Base-by-base conservation (phyloP, 257 asterid genomes). In the Capsicum baccatum region DNA sequence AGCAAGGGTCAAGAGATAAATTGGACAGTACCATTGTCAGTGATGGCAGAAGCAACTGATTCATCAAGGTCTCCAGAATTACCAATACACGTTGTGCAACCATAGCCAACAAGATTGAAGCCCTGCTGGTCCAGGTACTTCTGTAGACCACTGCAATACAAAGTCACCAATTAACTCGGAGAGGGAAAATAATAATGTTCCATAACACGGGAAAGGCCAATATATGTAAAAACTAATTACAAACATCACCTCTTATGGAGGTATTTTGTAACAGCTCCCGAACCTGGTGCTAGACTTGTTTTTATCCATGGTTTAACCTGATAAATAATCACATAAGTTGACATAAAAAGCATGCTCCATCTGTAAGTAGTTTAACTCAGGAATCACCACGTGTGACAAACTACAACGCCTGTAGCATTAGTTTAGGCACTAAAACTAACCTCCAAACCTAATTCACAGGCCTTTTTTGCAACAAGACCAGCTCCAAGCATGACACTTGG, bases 401-500 rank as follows among this genome's bases (percentile, higher is more conserved):
- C 80, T 19, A 44, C 6, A 21, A 44, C 35, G 57, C 79, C 57
- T 73, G 59, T 59, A 73, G 59, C 80, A 42, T 73, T 15, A 73
- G 33, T 48, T 74, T 26, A 78, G 47, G 84, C 56, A 33, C 55
- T 15, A n/a, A n/a, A 14, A 90, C 96, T 79, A 82, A 95, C 99
- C 98, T 95, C 93, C 85, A 95, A 85, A 6, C 99, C 98, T 85
- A 95, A 84, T 86, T 95, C 98, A 59, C 95, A 94, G 44, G 99
- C 98, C 90, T 92, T 95, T 93, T 95, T 95, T 5, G 98, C 98
- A 64, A 95, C 99, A 71, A 95, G 97, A 84, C 94, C 99, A 85
- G 99, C 99, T 83, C 99, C 99, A 88, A 95, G 97, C 99, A 95
- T 95, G 86, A 95, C 98, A 89, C 97, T 95, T 74, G 99, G 99